Conservation (phyloP, 805 yeast species). For the Jamesozyma hellenica region DNA sequence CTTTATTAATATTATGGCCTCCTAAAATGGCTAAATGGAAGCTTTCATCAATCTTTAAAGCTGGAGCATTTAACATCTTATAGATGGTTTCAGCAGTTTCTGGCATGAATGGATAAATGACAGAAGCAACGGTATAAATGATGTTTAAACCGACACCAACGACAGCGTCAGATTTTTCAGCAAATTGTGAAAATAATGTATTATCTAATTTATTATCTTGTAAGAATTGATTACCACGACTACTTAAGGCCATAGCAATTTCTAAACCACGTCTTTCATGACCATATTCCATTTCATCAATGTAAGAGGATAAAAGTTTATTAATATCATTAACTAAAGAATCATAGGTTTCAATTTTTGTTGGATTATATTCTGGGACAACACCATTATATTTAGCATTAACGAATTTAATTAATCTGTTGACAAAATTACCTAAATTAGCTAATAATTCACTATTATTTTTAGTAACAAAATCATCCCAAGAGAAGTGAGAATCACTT, state of each 20-base stretch:
- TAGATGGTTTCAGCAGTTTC: constrained; percentile 60
- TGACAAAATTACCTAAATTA: constrained; percentile 92
- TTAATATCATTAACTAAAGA: constrained; percentile 48
- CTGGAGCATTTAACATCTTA: constrained; percentile 76
- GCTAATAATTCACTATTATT: constrained; percentile 91
- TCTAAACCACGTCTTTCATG: constrained; percentile 85
- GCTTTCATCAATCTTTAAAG: constrained; percentile 63
- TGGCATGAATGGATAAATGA: constrained; percentile 86
- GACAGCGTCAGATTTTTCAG: constrained; percentile 81
- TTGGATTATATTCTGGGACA: constrained; percentile 54
- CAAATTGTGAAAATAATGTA: constrained; percentile 61
- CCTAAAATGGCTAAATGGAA: constrained; percentile 58
- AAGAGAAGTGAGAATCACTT: constrained; percentile 92
- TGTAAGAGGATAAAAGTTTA: constrained; percentile 48
- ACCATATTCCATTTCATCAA: constrained; percentile 63
- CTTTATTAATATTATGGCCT: constrained; percentile 84
- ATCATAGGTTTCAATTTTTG: constrained; percentile 39
- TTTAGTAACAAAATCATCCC: constrained; percentile 91
- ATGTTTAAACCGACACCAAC: constrained; percentile 85
- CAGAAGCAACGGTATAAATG: constrained; percentile 73
- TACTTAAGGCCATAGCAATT: constrained; percentile 79
- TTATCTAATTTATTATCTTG: constrained; percentile 95
- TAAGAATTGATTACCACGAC: constrained; percentile 89
- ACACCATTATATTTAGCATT: constrained; percentile 88
- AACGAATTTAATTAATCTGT: constrained; percentile 83